These are phyloP conservation scores for Laburnicola sp. DNA, from an alignment of 2,329 filamentous ascomycete genomes.

Conservation along the genomic window DNA sequence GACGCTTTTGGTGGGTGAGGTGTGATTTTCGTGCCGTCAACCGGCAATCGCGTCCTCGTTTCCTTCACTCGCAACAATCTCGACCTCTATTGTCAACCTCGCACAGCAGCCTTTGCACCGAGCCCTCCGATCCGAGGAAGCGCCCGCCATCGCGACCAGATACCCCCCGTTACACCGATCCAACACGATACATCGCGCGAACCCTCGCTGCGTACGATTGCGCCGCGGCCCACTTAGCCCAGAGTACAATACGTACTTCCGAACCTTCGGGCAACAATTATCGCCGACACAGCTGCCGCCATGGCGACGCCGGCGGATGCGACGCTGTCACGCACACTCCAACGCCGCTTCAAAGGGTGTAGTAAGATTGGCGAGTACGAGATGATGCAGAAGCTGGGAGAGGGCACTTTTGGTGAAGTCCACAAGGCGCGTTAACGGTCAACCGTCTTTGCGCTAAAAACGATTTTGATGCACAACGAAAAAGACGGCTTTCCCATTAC, in stretches of 20 bases:
- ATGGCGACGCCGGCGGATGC: slow-evolving; percentile 32
- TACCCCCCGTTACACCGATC: too few species aligned
- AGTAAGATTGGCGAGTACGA: slow-evolving; percentile 81
- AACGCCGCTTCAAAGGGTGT: slow-evolving; percentile 76
- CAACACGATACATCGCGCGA: too few species aligned
- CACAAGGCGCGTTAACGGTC: slow-evolving; percentile 82
- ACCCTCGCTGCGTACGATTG: too few species aligned
- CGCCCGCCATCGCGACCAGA: too few species aligned
- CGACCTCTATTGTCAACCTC: too few species aligned
- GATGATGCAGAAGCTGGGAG: slow-evolving; percentile 79
- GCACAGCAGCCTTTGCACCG: too few species aligned
- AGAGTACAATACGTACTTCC: neutral
- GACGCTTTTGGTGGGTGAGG: too few species aligned
- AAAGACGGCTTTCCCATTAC: slow-evolving; percentile 99
- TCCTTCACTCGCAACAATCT: too few species aligned
- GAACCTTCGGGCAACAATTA: neutral
- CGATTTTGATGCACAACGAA: slow-evolving; percentile 99
- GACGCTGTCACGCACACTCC: slow-evolving; percentile 45
- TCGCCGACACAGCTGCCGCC: slow-evolving; percentile 6
- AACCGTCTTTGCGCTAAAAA: slow-evolving; percentile 87
- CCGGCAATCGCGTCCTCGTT: too few species aligned
- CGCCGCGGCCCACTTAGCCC: slow-evolving; percentile 14
- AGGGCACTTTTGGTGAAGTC: slow-evolving; percentile 96
- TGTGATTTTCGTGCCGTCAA: too few species aligned
- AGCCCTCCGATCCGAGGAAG: too few species aligned